Base-by-base conservation (phyloP, 441 rosid species). In the Aquilaria agallochum region DNA sequence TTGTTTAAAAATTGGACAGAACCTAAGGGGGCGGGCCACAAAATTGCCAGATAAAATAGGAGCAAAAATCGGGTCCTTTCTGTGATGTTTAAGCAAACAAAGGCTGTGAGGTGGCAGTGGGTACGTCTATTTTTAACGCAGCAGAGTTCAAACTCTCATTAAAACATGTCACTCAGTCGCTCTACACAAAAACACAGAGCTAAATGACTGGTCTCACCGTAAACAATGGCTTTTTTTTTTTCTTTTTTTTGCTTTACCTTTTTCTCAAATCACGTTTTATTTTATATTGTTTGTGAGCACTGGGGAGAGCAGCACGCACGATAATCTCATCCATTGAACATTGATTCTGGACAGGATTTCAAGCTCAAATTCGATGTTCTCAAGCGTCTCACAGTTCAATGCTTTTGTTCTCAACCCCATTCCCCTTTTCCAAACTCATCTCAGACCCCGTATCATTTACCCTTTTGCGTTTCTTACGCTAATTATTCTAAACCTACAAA, bases 311-410 rank as follows among this genome's bases (percentile, higher is more conserved):
- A 20, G 27, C 77, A 56, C 59, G 33, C 77, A 77, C 81, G 74
- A 81, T 69, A 66, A 71, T 60, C 77, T 68, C 65, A 79, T 86
- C 80, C 91, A 78, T 74, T 83, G 89, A 78, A 83, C 84, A 61
- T 68, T 40, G 73, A 64, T 66, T 63, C 30, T 53, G 58, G 69
- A 62, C 65, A 58, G 12, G 45, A 30, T 63, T 33, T 33, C 30
- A 47, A 53, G 50, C 58, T 64, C 13, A 42, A 55, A 30, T 58
- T 31, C 50, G 12, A 36, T 58, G 32, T 54, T 60, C 30, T 65
- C 6, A 15, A 67, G 47, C 15, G 63, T 71, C 63, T 65, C 79
- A 4, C 65, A 56, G 40, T 33, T 61, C 88, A 53, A 85, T 74
- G 79, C 56, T 36, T 50, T 70, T 70, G 61, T 70, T 62, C 59